Evolutionary conservation across 2,329 filamentous ascomycete genomes (phyloP), one percentile per base, ranked within the genome.

Genomic region (Hirsutella minnesotensis): DNA sequence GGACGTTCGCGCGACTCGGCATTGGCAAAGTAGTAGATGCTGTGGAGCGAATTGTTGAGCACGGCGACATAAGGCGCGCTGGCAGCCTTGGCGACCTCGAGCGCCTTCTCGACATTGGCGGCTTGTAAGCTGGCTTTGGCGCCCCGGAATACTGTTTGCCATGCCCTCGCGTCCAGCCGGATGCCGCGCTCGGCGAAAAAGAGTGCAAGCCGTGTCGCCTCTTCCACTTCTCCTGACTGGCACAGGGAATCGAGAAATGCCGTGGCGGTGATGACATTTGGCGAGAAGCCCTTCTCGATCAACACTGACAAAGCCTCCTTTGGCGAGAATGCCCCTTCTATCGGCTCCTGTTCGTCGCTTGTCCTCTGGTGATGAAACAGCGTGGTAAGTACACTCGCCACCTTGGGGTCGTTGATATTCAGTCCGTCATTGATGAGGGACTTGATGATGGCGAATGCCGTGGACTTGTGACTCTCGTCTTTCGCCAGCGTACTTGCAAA

Each of bases 171-270:
- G 56, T 94, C 79, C 0, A 85, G 75, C 42, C 72, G 58, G 15
- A 85, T 65, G 3, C 74, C 73, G 9, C 54, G 55, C 44, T 63
- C 59, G 29, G 53, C 49, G 13, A 64, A 56, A 3, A 64, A 41
- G 10, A 60, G 49, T 2, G 59, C 56, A 1, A 64, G 51, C 12
- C 58, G 48, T 27, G 62, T 56, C 22, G 61, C 61, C 43, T 64
- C 61, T 30, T 59, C 55, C 15, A 57, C 54, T 30, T 64, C 54
- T 9, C 56, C 59, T 9, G 54, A 74, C 45, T 78, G 67, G 52
- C 83, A 76, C 15, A 88, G 77, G 45, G 86, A 85, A 33, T 78
- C 71, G 43, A 95, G 74, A 45, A 87, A 64, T 37, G 83, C 70
- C 15, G 82, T 83, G 54, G 83, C 77, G 10, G 72, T 70, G 44